Base-by-base conservation (phyloP, 192 early-diverging fungal species). In the Jimgerdemannia lactiflua region DNA sequence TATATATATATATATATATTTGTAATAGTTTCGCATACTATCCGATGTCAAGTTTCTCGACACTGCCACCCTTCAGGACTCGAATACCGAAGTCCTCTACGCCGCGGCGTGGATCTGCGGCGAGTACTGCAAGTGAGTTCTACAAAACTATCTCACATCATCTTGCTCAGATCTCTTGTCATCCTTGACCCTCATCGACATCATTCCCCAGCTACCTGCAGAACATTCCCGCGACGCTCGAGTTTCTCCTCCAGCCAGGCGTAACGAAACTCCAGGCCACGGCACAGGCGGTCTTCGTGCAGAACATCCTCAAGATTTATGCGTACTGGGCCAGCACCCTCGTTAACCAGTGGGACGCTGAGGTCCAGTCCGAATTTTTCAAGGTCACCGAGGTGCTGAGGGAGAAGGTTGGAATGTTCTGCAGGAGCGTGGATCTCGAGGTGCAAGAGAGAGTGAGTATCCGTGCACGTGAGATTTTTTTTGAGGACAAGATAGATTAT, bases 61-160 rank as follows among this genome's bases (percentile, higher is more conserved):
- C 49, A 87, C 89, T 41, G 82, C 85, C 8, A 84, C 77, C 42
- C 80, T 84, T 19, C 80, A 87, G 59, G 87, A 88, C 43, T 90
- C 92, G 11, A 92, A 94, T 69, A 83, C 89, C 14, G 85, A 87
- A 70, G 91, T 97, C 0, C 74, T 99, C 18, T 88, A 89, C 43
- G 95, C 93, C 42, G 96, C 98, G 4, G 95, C 95, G 7, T 99
- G 95, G 90, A 90, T 98, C 41, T 84, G 91, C 59, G 96, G 96
- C 67, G 98, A 98, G 79, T 99, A 95, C 76, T 92, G 91, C 75
- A 76, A 83, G 69, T 86, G 89, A 68, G 67, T 88, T 29, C 29
- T 29, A 29, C 29, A 29, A 29, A 29, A 29, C 29, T 29, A 42
- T 6, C 70, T 65, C 54, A 19, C 54, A 39, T 64, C 67, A 17